Percentiles rank a stretch among this genome's conserved stretches.
phyloP scores from a whole-genome alignment of 2,329 filamentous ascomycete genomes.

The Pseudogymnoascus sp. region DNA sequence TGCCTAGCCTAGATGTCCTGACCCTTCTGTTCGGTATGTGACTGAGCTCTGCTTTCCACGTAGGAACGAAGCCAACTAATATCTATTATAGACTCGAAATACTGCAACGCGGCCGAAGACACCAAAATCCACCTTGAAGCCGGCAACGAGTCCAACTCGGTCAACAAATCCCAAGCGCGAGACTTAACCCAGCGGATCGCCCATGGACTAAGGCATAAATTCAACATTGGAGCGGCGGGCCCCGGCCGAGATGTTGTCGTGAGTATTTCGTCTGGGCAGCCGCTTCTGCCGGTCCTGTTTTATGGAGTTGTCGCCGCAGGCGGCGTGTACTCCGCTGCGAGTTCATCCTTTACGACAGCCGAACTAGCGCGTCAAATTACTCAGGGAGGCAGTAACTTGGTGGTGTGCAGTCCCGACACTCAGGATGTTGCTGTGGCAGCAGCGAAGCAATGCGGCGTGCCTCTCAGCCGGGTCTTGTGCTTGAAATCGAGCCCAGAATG shows the following conservation, averaged over 20 bases:
- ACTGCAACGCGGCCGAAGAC: slow-evolving; percentile 35
- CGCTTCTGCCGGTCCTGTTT: slow-evolving; percentile 55
- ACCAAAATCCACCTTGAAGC: slow-evolving; percentile 52
- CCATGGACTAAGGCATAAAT: slow-evolving; percentile 45
- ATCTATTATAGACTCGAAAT: slow-evolving; percentile 30
- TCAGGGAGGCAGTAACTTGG: slow-evolving; percentile 59
- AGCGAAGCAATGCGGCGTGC: slow-evolving; percentile 50
- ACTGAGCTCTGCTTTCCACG: background rate
- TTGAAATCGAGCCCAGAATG: slow-evolving; percentile 47
- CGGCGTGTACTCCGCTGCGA: slow-evolving; percentile 70
- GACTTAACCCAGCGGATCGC: slow-evolving; percentile 46
- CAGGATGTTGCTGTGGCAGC: slow-evolving; percentile 50
- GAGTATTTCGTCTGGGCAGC: slow-evolving; percentile 50
- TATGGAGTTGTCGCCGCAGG: slow-evolving; percentile 71
- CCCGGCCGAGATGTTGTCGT: slow-evolving; percentile 47
- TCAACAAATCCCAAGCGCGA: slow-evolving; percentile 47
- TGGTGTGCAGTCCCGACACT: slow-evolving; percentile 57
- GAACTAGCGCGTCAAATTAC: slow-evolving; percentile 70
- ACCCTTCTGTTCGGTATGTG: slow-evolving; percentile 15
- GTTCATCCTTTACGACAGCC: slow-evolving; percentile 59
- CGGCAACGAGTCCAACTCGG: slow-evolving; percentile 41
- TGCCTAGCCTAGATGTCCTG: slow-evolving; percentile 16
- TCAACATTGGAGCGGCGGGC: slow-evolving; percentile 43
- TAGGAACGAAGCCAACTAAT: background rate
- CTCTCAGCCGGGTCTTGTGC: slow-evolving; percentile 50